Percentiles rank a stretch among this genome's conserved stretches.
Conservation (phyloP, 2,329 filamentous ascomycete species). For the Tolypocladium endophyticum region DNA sequence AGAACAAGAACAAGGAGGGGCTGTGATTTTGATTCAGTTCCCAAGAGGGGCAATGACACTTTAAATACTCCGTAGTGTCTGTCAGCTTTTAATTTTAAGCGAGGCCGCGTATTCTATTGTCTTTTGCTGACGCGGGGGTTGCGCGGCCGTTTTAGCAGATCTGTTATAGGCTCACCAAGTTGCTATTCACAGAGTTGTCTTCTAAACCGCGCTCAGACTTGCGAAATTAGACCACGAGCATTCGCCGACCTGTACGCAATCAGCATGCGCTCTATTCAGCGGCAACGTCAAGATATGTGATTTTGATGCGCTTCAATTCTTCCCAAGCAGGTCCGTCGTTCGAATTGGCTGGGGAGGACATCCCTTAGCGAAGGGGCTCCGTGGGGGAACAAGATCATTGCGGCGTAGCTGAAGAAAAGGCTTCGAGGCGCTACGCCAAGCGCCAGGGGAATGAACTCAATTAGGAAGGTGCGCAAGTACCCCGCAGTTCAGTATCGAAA, state of each 20-base stretch:
- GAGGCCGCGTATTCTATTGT: neutral
- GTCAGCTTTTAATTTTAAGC: neutral
- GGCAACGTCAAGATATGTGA: no score
- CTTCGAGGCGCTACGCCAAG: neutral
- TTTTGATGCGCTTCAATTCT: no score
- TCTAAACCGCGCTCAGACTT: no score
- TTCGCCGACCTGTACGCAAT: no score
- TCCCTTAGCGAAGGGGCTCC: no score
- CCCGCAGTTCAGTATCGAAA: neutral
- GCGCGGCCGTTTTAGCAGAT: neutral
- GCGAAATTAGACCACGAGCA: no score
- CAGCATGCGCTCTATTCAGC: no score
- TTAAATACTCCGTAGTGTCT: neutral
- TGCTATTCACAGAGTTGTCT: neutral
- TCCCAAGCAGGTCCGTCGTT: no score
- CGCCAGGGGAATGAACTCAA: neutral
- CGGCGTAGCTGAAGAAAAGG: no score
- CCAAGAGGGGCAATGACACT: neutral
- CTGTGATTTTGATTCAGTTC: neutral
- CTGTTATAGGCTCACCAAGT: neutral
- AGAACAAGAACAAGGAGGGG: neutral
- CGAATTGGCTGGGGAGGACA: no score
- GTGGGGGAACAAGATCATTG: no score
- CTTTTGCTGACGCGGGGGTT: neutral
- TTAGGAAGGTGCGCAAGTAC: neutral